Conservation (phyloP, 768 basidiomycete genomes). For the Pisolithus albus region DNA sequence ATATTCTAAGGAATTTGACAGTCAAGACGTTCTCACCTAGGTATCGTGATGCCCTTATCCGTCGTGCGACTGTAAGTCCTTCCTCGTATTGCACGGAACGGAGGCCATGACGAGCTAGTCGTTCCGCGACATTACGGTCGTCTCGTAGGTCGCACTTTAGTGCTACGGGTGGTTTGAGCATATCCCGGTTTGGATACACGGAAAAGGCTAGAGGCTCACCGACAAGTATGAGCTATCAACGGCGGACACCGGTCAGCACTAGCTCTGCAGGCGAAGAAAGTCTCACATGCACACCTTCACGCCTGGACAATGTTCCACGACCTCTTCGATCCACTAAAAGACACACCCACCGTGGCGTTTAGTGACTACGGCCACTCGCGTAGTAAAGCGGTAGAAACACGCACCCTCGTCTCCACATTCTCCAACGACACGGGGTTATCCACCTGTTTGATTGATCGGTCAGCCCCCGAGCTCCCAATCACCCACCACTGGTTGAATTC, state of each 20-base stretch:
- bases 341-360: neutral
- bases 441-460: conserved; percentile 40
- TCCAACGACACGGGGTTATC: conserved; percentile 94
- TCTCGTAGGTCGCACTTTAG: conserved; percentile 95
- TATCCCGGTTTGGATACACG: neutral
- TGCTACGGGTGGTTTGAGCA: conserved; percentile 40
- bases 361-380: neutral
- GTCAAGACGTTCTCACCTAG: conserved; percentile 52
- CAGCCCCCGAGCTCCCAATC: neutral
- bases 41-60: conserved; percentile 90
- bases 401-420: conserved; percentile 89
- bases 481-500: neutral
- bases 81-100: conserved; percentile 89
- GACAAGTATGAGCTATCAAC: conserved; percentile 69
- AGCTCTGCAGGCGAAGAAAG: conserved; percentile 1
- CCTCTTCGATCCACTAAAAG: conserved; percentile 85
- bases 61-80: conserved; percentile 78
- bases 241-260: conserved; percentile 3
- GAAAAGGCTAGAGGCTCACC: conserved; percentile 45
- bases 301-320: conserved; percentile 87
- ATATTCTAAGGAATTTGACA: neutral
- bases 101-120: conserved; percentile 60
- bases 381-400: neutral
- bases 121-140: conserved; percentile 64
- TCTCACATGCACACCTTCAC: conserved; percentile 61